Percentiles rank a stretch among this genome's conserved stretches.
These are phyloP conservation scores for Leptographium lundbergii DNA, from an alignment of 2,329 filamentous ascomycete species.

Conservation along the genomic window DNA sequence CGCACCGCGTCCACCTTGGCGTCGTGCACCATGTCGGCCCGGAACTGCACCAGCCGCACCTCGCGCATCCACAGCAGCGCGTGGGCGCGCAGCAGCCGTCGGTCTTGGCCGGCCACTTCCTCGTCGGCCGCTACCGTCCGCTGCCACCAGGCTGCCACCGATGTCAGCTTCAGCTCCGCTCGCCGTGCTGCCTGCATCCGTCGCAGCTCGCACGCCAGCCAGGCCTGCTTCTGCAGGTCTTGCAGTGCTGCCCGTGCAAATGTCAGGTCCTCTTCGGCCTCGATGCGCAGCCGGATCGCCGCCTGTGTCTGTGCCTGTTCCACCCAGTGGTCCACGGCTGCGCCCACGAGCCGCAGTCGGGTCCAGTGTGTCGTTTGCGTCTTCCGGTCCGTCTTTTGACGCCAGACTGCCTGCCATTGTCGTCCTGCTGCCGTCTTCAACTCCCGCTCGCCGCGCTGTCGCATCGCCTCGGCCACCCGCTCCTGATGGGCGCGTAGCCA, in stretches of 20 bases:
- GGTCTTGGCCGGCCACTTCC: not conserved
- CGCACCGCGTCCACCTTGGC: constrained; percentile 13
- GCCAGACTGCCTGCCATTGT: not conserved
- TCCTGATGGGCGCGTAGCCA: constrained; percentile 20
- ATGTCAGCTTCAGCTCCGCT: not conserved
- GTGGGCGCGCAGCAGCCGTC: constrained; percentile 4
- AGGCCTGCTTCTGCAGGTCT: constrained; percentile 8
- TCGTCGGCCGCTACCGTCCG: not conserved
- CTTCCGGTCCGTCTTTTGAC: not conserved
- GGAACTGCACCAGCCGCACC: constrained; percentile 14
- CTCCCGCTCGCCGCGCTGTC: constrained; percentile 2
- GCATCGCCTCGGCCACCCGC: constrained; percentile 13
- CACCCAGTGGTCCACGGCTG: constrained; percentile 4
- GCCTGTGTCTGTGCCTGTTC: constrained; percentile 3
- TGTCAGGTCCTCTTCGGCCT: constrained; percentile 7
- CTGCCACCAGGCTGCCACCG: not conserved
- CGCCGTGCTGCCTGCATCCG: not conserved
- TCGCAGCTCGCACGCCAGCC: constrained; percentile 5
- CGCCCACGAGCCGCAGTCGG: not conserved
- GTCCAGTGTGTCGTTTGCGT: too few species aligned
- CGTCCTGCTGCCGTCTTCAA: not conserved
- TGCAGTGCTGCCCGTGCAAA: constrained; percentile 2
- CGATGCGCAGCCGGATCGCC: constrained; percentile 3
- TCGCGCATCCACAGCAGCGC: constrained; percentile 17
- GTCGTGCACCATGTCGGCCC: constrained; percentile 8